Evolutionary conservation across 2,329 filamentous ascomycete genomes (phyloP).

Genomic region (Pseudogymnoascus sp.): DNA sequence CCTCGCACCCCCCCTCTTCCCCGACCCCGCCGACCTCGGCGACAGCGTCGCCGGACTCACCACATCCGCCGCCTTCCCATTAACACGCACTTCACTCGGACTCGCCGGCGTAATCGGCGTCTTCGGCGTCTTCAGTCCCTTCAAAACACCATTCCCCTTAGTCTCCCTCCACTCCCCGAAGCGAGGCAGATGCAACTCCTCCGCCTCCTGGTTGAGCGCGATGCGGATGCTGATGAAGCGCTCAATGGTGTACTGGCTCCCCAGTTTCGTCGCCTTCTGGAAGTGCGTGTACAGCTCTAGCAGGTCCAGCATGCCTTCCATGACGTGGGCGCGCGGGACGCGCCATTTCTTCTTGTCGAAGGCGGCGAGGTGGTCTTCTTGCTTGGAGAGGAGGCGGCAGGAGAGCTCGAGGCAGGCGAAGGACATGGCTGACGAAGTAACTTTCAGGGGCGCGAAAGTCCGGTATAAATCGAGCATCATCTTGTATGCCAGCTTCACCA

Average conservation of each 20-base stretch:
- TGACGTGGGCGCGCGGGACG: constrained; percentile 39
- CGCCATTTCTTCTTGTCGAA: constrained; percentile 33
- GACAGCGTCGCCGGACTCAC: constrained; percentile 26
- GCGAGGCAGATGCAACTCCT: constrained; percentile 50
- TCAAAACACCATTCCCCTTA: constrained; percentile 27
- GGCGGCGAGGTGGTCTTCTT: constrained; percentile 33
- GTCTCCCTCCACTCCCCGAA: constrained; percentile 50
- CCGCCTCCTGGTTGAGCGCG: constrained; percentile 71
- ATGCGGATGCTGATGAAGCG: constrained; percentile 83
- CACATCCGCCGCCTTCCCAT: constrained; percentile 22
- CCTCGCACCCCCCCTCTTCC: constrained; percentile 19
- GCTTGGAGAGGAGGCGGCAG: constrained; percentile 53
- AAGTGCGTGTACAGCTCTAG: constrained; percentile 89
- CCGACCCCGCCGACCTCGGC: constrained; percentile 25
- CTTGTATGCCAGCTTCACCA: constrained; percentile 64
- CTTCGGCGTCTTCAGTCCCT: constrained; percentile 30
- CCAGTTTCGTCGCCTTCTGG: constrained; percentile 63
- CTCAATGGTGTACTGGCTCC: constrained; percentile 62
- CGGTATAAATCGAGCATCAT: constrained; percentile 86
- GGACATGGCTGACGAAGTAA: constrained; percentile 76
- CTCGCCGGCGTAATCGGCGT: constrained; percentile 29
- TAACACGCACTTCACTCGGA: constrained; percentile 26
- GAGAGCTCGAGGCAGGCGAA: constrained; percentile 76
- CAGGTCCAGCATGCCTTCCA: constrained; percentile 81
- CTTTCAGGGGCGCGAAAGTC: constrained; percentile 86